Evolutionary conservation across 2,329 filamentous ascomycete genomes (phyloP), one percentile per base, ranked within the genome.

Genomic region (Pseudogymnoascus sp.): DNA sequence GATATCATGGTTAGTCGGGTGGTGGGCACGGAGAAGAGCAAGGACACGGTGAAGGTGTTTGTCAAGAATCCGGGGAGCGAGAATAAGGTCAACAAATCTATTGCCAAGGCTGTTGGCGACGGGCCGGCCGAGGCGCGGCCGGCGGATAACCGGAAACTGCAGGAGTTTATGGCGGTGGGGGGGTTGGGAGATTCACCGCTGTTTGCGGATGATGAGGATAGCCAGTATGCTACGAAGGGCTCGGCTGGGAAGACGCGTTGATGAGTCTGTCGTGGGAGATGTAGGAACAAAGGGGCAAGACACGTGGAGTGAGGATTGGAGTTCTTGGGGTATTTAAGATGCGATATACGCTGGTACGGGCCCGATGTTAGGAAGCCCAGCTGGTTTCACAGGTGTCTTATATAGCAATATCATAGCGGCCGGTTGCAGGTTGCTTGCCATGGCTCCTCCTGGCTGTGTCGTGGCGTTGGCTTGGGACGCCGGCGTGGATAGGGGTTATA

Each of bases 131-230:
- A 96, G 74, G 72, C 78, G 0, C 80, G 79, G 0, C 92, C 92
- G 0, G 82, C 83, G 23, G 81, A 83, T 30, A 77, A 85, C 62
- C 79, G 90, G 60, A 80, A 83, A 30, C 80, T 89, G 0, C 77
- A 81, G 4, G 90, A 94, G 67, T 97, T 96, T 66, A 86, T 90
- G 72, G 82, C 86, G 63, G 81, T 95, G 77, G 92, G 92, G 37
- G 90, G 90, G 13, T 89, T 88, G 67, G 92, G 91, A 4, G 92
- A 97, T 68, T 84, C 90, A 72, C 77, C 81, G 41, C 77, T 96
- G 12, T 96, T 85, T 70, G 82, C 81, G 8, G 77, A 89, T 57
- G 86, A 89, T 59, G 71, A 70, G 21, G 72, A 69, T 35, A 82
- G 78, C 67, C 74, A 78, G 61, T 83, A 83, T 66, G 30, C 18